Evolutionary conservation across 176 grass and related monocot genomes (phyloP), one percentile per base, ranked within the genome.

Genomic region (Carex pumila): DNA sequence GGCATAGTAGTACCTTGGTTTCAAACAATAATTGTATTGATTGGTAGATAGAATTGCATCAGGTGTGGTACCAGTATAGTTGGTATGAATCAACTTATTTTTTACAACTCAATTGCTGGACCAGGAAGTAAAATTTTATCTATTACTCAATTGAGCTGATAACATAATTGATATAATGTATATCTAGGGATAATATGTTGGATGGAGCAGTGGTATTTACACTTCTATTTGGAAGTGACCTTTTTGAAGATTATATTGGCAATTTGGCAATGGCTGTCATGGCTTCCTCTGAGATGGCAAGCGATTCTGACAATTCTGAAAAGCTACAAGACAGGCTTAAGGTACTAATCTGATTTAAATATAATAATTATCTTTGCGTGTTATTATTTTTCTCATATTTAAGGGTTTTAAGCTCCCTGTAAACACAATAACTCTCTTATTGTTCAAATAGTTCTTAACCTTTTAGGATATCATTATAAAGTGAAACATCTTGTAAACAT

Each of bases 271-370:
- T 99, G 88, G 93, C 92, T n/a, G 90, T 87, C 80, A 95, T 99
- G 96, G 96, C 93, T 84, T 99, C 96, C 36, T 84, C 89, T 0
- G 91, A 95, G 84, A 55, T 99, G 81, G 82, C 89, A 7, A 93
- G 86, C 21, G 91, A 95, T 57, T 90, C 87, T 1, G 85, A 92
- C 83, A 94, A 65, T 85, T 84, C 91, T 3, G 89, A 93, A 69
- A 99, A 92, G 81, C 93, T 99, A 76, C 96, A 99, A 90, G 96
- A 99, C 54, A 93, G 92, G 71, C 88, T 99, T 72, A 99, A 91
- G 91, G 95, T 93, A 36, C 7, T 83, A 17, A 77, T 56, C 72
- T 32, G 22, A 56, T 77, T 31, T 34, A 56, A 17, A 18, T 54
- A 55, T 77, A 32, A 32, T 18, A 17, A 77, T 56, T 32, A 43